Evolutionary conservation across 495 filamentous ascomycete genomes (phyloP).

Genomic region (Schizothecium vesticola): DNA sequence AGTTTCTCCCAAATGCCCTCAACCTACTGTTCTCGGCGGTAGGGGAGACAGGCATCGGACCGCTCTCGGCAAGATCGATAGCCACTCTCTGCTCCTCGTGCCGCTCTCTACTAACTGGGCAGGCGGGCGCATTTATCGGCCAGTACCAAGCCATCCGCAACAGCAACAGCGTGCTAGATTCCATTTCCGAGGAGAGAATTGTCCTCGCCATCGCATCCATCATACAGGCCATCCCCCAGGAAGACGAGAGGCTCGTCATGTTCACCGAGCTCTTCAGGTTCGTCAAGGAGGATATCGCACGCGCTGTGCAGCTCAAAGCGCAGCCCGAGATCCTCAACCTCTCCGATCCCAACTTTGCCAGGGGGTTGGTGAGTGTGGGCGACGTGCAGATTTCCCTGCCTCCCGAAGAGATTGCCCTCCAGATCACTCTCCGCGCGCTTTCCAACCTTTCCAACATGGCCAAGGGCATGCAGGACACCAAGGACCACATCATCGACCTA

Average conservation of each 20-base stretch:
- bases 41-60: conserved; percentile 58
- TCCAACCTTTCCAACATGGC: conserved; percentile 72
- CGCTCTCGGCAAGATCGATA: conserved; percentile 75
- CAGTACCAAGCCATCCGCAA: conserved; percentile 65
- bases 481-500: conserved; percentile 64
- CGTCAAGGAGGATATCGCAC: conserved; percentile 57
- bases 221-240: conserved; percentile 66
- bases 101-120: conserved; percentile 59
- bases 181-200: conserved; percentile 70
- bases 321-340: conserved; percentile 30
- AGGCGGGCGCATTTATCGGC: conserved; percentile 70
- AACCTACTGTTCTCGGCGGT: conserved; percentile 78
- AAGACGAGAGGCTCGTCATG: conserved; percentile 55
- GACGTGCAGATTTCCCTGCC: conserved; percentile 19
- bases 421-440: conserved; percentile 59
- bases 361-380: conserved; percentile 23
- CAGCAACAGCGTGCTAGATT: conserved; percentile 52
- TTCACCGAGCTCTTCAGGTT: conserved; percentile 61
- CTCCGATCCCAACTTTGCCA: conserved; percentile 27
- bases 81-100: conserved; percentile 74
- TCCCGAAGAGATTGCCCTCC: conserved; percentile 39
- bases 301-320: conserved; percentile 31
- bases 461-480: conserved; percentile 68
- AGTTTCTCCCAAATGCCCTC: conserved; percentile 67
- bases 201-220: conserved; percentile 80